Conservation (phyloP, 768 basidiomycete species). For the Pleurotus ostreatus region DNA sequence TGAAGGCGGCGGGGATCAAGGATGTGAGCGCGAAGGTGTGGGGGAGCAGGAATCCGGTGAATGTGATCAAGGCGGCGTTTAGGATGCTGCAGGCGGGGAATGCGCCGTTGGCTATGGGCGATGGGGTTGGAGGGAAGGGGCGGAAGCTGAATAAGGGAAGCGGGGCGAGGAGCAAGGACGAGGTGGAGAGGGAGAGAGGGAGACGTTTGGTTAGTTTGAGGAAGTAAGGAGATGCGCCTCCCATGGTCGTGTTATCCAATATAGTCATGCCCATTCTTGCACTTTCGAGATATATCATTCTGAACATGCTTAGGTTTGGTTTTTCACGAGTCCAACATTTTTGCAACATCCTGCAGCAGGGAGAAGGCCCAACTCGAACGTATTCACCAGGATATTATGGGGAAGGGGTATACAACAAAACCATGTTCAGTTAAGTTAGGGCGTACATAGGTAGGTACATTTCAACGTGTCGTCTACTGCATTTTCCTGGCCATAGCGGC, state of each 20-base stretch:
- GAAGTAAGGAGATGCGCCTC: conserved; percentile 31
- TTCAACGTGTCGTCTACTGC: conserved; percentile 1
- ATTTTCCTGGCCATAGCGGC: conserved; percentile 29
- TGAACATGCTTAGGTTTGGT: too few relatives aligned
- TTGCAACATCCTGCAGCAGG: too few relatives aligned
- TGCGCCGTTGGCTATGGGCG: conserved; percentile 76
- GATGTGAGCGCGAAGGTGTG: conserved; percentile 94
- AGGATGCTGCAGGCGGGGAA: conserved; percentile 84
- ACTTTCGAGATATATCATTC: too few relatives aligned
- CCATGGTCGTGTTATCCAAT: too few relatives aligned
- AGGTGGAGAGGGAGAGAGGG: conserved; percentile 80
- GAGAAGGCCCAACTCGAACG: too few relatives aligned
- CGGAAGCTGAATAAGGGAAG: conserved; percentile 70
- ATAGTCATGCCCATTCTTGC: too few relatives aligned
- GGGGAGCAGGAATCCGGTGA: conserved; percentile 83
- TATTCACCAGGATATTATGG: too few relatives aligned
- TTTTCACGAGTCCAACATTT: too few relatives aligned
- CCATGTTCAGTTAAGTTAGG: too few relatives aligned
- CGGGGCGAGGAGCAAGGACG: conserved; percentile 62
- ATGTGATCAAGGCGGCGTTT: conserved; percentile 83
- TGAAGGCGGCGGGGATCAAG: conserved; percentile 92
- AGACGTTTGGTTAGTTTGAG: conserved; percentile 68
- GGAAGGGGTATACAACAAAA: too few relatives aligned
- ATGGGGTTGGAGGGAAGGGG: conserved; percentile 73
- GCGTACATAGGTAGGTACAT: neutral